Base-by-base conservation (phyloP, 2,329 filamentous ascomycete species). In the Pseudogymnoascus sp. region DNA sequence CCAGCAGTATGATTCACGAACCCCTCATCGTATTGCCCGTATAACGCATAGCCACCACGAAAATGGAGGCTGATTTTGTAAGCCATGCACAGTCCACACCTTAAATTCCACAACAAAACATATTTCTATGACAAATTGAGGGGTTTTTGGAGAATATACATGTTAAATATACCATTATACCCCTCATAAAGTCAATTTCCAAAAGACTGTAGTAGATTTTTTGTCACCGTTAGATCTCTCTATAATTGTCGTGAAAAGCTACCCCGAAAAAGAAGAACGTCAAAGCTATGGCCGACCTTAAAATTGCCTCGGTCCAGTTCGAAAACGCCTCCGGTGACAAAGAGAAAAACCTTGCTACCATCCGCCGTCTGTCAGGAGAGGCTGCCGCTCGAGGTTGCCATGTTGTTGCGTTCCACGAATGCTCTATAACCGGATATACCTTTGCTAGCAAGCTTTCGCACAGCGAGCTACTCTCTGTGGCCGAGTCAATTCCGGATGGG, bases 221-320 rank as follows among this genome's bases (percentile, higher is more conserved):
- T 28, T 50, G 28, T 18, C 28, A n/a, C 25, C n/a, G n/a, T 53
- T 33, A 33, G 7, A 9, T 53, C 12, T 11, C n/a, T 33, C 38
- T 12, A 36, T 57, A 30, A 61, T 58, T 64, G 35, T 22, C 36
- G 62, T 65, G 64, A 61, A 59, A 64, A 57, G 60, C 47, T 39
- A 25, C 33, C 59, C 22, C 28, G 20, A 38, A 41, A 62, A 62
- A 61, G 62, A 60, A 63, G 63, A 62, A 61, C 36, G 30, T 37
- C 35, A 35, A 36, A 37, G 25, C 1, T 12, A 53, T 53, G 47
- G 28, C 47, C 18, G 47, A 53, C 47, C 47, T 53, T 33, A 53
- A 53, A 53, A 53, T 53, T 53, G 47, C 47, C 11, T 33, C 47
- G 20, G 47, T 53, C 28, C 47, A 53, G 28, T 53, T 53, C 28